These are phyloP conservation scores for Cystofilobasidium capitatum DNA, from an alignment of 768 basidiomycete genomes.

Conservation along the genomic window DNA sequence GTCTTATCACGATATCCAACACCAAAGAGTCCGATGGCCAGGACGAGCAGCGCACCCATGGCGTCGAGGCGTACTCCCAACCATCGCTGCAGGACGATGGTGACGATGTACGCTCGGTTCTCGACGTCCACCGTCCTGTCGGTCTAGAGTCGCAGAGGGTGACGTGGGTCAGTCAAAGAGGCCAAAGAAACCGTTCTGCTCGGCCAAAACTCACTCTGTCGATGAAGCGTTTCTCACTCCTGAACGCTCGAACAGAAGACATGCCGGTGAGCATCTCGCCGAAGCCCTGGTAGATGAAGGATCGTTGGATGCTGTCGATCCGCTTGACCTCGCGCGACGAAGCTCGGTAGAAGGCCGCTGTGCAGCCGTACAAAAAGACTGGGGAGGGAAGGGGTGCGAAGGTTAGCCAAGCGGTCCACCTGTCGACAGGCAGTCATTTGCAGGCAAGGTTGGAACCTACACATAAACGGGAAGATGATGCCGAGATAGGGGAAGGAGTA, in stretches of 20 bases:
- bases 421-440: too few relatives aligned
- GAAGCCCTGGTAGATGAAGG: slow-evolving; percentile 87
- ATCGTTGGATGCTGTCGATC: slow-evolving; percentile 40
- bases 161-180: too few relatives aligned
- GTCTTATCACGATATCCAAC: slow-evolving; percentile 64
- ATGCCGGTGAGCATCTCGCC: slow-evolving; percentile 74
- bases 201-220: slow-evolving; percentile 57
- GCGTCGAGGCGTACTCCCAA: slow-evolving; percentile 83
- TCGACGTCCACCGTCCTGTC: slow-evolving; percentile 45
- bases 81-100: slow-evolving; percentile 45
- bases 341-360: slow-evolving; percentile 70
- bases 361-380: slow-evolving; percentile 52
- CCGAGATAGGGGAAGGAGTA: slow-evolving; percentile 25
- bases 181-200: background rate
- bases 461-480: slow-evolving; percentile 8
- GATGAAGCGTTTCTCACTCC: slow-evolving; percentile 64
- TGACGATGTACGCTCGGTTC: slow-evolving; percentile 48
- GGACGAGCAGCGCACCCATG: slow-evolving; percentile 54
- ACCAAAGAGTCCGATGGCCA: slow-evolving; percentile 68
- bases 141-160: background rate
- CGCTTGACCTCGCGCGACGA: slow-evolving; percentile 77
- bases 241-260: slow-evolving; percentile 72
- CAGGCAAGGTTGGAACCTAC: too few relatives aligned
- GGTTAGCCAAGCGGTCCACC: too few relatives aligned
- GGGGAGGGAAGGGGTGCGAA: too few relatives aligned